Conservation (phyloP, 2,329 filamentous ascomycete genomes). For the Aspergillus quadrilineatus region DNA sequence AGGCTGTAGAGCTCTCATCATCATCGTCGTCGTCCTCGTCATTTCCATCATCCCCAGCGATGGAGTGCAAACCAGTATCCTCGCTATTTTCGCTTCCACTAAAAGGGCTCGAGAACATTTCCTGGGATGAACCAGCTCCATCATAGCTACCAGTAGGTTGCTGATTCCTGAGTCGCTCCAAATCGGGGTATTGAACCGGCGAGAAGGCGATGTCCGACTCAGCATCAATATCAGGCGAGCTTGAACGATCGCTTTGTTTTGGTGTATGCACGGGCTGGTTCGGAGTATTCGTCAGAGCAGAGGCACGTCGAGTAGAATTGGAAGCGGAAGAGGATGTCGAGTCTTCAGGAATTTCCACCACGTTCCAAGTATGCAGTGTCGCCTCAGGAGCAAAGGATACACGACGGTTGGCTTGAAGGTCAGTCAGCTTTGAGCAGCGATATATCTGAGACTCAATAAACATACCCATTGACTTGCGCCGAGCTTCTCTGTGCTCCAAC, state of each 20-base stretch:
- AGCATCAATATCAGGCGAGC: slow-evolving; percentile 61
- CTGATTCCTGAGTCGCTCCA: slow-evolving; percentile 58
- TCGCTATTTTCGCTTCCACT: slow-evolving; percentile 58
- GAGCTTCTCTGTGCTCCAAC: slow-evolving; percentile 75
- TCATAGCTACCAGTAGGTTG: slow-evolving; percentile 47
- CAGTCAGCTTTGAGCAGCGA: slow-evolving; percentile 18
- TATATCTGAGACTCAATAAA: neutral
- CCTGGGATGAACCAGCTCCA: slow-evolving; percentile 61
- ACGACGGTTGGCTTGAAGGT: slow-evolving; percentile 68
- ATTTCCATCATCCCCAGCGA: slow-evolving; percentile 44
- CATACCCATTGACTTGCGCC: slow-evolving; percentile 79
- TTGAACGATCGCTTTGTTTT: slow-evolving; percentile 53
- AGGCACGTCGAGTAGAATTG: slow-evolving; percentile 72
- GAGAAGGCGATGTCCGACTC: slow-evolving; percentile 59
- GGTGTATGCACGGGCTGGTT: slow-evolving; percentile 33
- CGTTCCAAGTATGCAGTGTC: slow-evolving; percentile 95
- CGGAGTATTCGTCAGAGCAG: slow-evolving; percentile 52
- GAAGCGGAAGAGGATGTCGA: slow-evolving; percentile 74
- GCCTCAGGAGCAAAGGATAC: slow-evolving; percentile 98
- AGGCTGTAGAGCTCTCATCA: slow-evolving; percentile 47
- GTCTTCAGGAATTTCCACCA: slow-evolving; percentile 84
- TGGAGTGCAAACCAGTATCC: slow-evolving; percentile 40
- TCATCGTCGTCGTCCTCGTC: slow-evolving; percentile 51
- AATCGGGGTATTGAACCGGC: slow-evolving; percentile 64
- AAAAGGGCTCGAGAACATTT: slow-evolving; percentile 74